Base-by-base conservation (phyloP, 2,329 filamentous ascomycete species). In the Calonectria henricotiae region DNA sequence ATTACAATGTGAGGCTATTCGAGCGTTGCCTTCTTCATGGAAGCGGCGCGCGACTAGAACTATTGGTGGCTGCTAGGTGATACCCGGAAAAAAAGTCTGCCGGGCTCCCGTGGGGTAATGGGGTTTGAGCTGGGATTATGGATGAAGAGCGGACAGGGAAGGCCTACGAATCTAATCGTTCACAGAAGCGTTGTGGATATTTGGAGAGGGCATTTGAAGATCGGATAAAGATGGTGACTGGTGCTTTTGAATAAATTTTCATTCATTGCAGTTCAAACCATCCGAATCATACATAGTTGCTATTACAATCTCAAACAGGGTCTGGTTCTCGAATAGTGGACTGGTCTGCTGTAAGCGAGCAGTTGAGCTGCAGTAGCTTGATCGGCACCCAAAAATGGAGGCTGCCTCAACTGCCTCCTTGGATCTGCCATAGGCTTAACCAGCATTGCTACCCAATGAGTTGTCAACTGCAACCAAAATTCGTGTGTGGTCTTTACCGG, bases 51-150 rank as follows among this genome's bases (percentile, higher is more conserved):
- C 43, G 7, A 37, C 61, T 15, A 39, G 25, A 23, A 17, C 13
- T 30, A 27, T 23, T 46, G 60, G 55, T 15, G 65, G 51, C 27
- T 41, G 37, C 35, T 43, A 30, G 25, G 54, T 62, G 63, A 61
- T 12, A 30, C 30, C 67, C 73, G 78, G 77, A 71, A 74, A 80
- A 80, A 72, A 73, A 75, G 76, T 76, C 66, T 67, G 71, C 79
- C 79, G 78, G 68, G 60, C 58, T 61, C 60, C 73, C 74, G 76
- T 60, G 44, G 27, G 27, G 27, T 30, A 30, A 6, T 61, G 63
- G 65, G 66, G 30, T 37, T 49, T n/a, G 62, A 65, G 44, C 35
- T 37, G 35, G 35, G 35, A 37, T 37, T 37, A 37, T 37, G 35
- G 35, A 13, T 37, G 35, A 8, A 37, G 35, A 37, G 35, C 12